Conservation (phyloP, 371 early-diverging fungal species). For the Mortierella sp. region DNA sequence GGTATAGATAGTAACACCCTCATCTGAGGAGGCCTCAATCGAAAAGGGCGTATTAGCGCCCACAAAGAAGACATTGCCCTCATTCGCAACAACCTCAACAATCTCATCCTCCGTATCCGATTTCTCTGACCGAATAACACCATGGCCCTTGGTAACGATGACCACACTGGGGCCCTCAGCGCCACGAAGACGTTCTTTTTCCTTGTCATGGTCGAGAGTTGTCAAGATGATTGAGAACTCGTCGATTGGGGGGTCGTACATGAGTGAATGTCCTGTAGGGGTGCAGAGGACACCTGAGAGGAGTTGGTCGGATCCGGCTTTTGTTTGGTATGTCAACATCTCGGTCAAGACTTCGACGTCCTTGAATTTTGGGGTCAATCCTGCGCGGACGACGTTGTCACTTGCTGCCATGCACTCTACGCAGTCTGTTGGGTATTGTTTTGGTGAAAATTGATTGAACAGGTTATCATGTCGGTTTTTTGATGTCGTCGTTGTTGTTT, state of each 20-base stretch:
- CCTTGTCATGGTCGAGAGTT: conserved; percentile 56
- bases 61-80: conserved; percentile 78
- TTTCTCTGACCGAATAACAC: conserved; percentile 59
- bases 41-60: conserved; percentile 70
- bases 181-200: conserved; percentile 67
- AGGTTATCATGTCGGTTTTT: not conserved
- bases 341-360: conserved; percentile 93
- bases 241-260: conserved; percentile 97
- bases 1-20: conserved; percentile 72
- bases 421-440: conserved; percentile 74
- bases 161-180: conserved; percentile 89
- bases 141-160: conserved; percentile 85
- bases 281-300: conserved; percentile 68
- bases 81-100: conserved; percentile 46
- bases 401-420: conserved; percentile 98
- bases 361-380: conserved; percentile 98
- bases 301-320: conserved; percentile 83
- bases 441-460: too few species aligned
- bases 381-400: conserved; percentile 98
- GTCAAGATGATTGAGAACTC: conserved; percentile 92
- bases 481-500: not conserved
- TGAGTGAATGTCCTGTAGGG: conserved; percentile 63
- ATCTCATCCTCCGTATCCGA: conserved; percentile 43
- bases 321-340: conserved; percentile 94
- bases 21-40: conserved; percentile 58